Evolutionary conservation across 2,329 filamentous ascomycete species (phyloP), one percentile per base, ranked within the genome.

Genomic region (Drechslerella stenobrocha): DNA sequence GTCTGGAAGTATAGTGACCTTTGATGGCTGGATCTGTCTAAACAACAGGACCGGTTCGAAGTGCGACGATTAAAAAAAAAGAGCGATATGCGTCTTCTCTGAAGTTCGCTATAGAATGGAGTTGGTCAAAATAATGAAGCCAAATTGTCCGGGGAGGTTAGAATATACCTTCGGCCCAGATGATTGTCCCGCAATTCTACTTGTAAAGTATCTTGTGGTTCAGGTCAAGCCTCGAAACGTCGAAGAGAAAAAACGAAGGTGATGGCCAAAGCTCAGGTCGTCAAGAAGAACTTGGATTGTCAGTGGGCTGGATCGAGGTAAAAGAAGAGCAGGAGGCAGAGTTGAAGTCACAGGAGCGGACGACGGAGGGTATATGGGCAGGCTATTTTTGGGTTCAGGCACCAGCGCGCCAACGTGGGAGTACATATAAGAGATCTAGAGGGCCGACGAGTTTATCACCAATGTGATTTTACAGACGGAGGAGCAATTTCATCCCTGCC

Each of bases 51-150:
- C 18, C 11, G 37, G 40, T 48, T 44, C n/a, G 28, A 22, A 22
- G n/a, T 26, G 23, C 6, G 40, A 34, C 22, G 9, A 7, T 30
- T 34, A 87, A n/a, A n/a, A 83, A 53, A 82, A 80, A 72, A 80
- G 78, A 75, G 83, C 79, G 76, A 81, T 78, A 73, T 80, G 73
- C 46, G 74, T 72, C 66, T 71, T 73, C 51, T 50, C 80, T 42
- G 81, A 81, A 70, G 78, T 79, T 40, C 83, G 55, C 60, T 40
- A 71, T 51, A 7, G 65, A 52, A 50, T 50, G 45, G 20, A 51
- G 50, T 58, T 3, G 20, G 32, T 32, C 37, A 60, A 70, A 52
- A 61, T n/a, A n/a, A n/a, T n/a, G n/a, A 67, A 52, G 55, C 57
- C 56, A 66, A 57, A 51, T 51, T 65, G 61, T 61, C 52, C 67